Base-by-base conservation (phyloP, 768 basidiomycete genomes). In the Mrakia frigida region DNA sequence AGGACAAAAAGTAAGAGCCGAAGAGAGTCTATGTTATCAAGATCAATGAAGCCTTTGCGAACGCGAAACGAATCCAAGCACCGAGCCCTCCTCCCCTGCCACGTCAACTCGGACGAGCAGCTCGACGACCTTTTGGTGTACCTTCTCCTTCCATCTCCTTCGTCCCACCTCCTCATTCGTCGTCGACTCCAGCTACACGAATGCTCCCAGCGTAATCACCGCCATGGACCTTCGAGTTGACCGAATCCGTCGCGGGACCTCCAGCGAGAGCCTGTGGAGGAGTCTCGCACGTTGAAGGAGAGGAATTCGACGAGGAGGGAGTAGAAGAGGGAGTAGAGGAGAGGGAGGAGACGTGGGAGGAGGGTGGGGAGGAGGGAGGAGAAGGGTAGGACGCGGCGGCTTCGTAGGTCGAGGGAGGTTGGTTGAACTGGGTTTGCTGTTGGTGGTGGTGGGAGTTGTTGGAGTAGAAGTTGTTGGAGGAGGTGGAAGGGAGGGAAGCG, bases 351-450 rank as follows among this genome's bases (percentile, higher is more conserved):
- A 37, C 35, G 70, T 59, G 70, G 4, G 50, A 72, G 50, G 28
- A 23, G 33, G 50, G 73, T 16, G 73, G 73, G 4, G 73, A 74
- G 25, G 39, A 63, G 10, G 73, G 73, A 21, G 73, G 73, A 11
- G 73, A 74, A 16, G 73, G 73, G 73, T 74, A 74, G n/a, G 73
- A 52, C 14, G 53, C 59, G 23, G 59, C 28, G 41, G 73, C 65
- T 35, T 35, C 35, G 65, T 68, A 68, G 6, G 65, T 16, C 35
- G 65, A 39, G 39, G 35, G 25, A n/a, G 65, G 25, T 10, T 21
- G 25, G 35, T 39, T 50, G 70, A 31, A 31, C 46, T 52, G 33
- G 28, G 52, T 23, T 11, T n/a, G 28, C n/a, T n/a, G 50, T 0
- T 18, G 21, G 3, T n/a, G 31, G n/a, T 72, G 70, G 28, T 25